phyloP scores from a whole-genome alignment of 768 basidiomycete genomes.

The Naganishia onofrii region DNA sequence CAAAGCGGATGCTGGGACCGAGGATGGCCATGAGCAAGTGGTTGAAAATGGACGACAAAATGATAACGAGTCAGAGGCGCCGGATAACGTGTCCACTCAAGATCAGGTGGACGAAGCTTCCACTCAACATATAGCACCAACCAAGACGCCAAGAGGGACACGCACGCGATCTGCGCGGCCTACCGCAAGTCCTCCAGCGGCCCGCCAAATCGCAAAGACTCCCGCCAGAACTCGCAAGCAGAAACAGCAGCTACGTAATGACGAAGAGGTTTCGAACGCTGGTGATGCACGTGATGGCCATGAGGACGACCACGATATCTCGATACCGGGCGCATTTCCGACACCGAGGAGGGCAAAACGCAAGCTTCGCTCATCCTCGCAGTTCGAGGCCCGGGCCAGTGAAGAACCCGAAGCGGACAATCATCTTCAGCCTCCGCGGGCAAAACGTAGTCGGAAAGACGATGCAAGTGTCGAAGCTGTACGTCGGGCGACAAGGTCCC shows the following conservation, averaged over 20 bases:
- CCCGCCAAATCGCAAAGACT: background rate
- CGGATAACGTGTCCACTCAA: background rate
- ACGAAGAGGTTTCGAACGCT: background rate
- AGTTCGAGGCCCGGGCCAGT: background rate
- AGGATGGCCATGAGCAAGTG: background rate
- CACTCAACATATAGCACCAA: background rate
- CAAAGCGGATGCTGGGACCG: background rate
- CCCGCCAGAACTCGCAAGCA: constrained; percentile 14
- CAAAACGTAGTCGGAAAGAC: constrained; percentile 8
- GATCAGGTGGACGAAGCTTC: background rate
- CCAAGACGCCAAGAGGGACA: background rate
- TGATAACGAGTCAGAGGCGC: background rate
- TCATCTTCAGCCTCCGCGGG: background rate
- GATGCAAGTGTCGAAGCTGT: background rate
- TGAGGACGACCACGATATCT: background rate
- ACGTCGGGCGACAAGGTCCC: constrained; percentile 8
- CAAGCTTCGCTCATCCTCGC: constrained; percentile 8
- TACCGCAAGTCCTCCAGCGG: constrained; percentile 1
- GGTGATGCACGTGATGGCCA: background rate
- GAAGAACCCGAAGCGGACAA: background rate
- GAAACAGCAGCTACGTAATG: background rate
- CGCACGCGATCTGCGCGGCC: constrained; percentile 9
- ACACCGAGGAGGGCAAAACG: background rate
- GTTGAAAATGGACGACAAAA: background rate
- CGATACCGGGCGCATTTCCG: constrained; percentile 19